Evolutionary conservation across 1,139 yeast genomes (phyloP), one percentile per base, ranked within the genome.

Genomic region (Taphrina sp.): DNA sequence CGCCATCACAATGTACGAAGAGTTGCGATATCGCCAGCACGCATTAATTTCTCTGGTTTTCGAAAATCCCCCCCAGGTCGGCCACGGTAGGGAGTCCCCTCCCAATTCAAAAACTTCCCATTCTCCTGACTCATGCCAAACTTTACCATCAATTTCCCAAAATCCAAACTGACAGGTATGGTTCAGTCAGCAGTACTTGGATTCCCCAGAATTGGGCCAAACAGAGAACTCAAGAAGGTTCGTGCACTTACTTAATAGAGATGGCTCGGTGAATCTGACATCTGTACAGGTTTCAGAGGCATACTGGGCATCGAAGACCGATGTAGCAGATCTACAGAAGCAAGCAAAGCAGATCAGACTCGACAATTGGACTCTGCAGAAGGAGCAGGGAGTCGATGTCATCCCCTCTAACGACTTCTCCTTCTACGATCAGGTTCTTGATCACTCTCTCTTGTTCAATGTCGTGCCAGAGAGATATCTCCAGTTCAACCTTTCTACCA

Each of bases 351-450:
- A 88, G 68, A 82, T 92, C 75, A 86, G 98, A 79, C 90, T 84
- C 67, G 79, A 79, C 79, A 92, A 92, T 84, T 94, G 98, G 98
- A 87, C 89, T 79, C 80, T 90, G 72, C 98, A 94, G 79, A 79
- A 90, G 80, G 86, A 78, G 47, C 96, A 96, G 65, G 98, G 98
- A 75, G 96, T 94, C 63, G 96, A 92, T 72, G 74, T 90, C 76
- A 90, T 92, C 68, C 87, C 98, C 64, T 90, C 97, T 67, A 94
- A 92, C 74, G 98, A 92, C 75, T 92, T 92, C 81, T 92, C 98
- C 49, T 94, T 74, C 83, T 92, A 92, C 78, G 98, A 92, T 74
- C 98, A 94, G 70, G 94, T 92, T 64, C 80, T 92, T 70, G 98
- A 92, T 73, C 79, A 87, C 70, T 88, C 97, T 58, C 76, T 88